Percentiles rank a stretch among this genome's conserved stretches.
These are phyloP conservation scores for Microdochium paspali DNA, from an alignment of 2,329 filamentous ascomycete genomes.

Conservation along the genomic window DNA sequence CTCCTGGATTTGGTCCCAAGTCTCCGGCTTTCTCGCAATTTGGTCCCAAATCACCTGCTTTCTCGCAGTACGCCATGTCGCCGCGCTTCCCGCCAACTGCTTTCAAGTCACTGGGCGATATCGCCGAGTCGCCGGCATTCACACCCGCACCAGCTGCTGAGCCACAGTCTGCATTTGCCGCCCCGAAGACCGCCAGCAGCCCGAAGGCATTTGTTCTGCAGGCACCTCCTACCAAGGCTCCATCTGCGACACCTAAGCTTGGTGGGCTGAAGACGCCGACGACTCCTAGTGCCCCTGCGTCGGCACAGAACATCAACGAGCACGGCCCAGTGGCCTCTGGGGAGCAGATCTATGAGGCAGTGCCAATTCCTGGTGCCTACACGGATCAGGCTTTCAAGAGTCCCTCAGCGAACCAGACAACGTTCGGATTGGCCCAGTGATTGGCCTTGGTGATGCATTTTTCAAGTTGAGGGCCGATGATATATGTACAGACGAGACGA, in stretches of 20 bases:
- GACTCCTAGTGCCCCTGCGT: slow-evolving; percentile 25
- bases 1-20: slow-evolving; percentile 74
- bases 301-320: slow-evolving; percentile 38
- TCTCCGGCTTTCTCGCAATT: slow-evolving; percentile 53
- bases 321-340: slow-evolving; percentile 65
- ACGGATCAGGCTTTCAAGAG: slow-evolving; percentile 43
- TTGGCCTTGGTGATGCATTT: background rate
- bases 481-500: slow-evolving; percentile 3
- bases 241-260: slow-evolving; percentile 65
- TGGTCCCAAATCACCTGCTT: slow-evolving; percentile 56
- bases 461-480: slow-evolving; percentile 1
- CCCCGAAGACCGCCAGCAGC: slow-evolving; percentile 4
- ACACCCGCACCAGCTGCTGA: slow-evolving; percentile 49
- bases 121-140: slow-evolving; percentile 35
- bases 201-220: slow-evolving; percentile 73
- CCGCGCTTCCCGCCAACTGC: slow-evolving; percentile 50
- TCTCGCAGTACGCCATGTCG: slow-evolving; percentile 44
- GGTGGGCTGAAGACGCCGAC: slow-evolving; percentile 49
- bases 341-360: slow-evolving; percentile 75
- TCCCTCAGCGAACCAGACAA: slow-evolving; percentile 34
- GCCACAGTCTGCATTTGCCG: slow-evolving; percentile 52
- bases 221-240: slow-evolving; percentile 70
- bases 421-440: slow-evolving; percentile 27
- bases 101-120: slow-evolving; percentile 40
- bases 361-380: slow-evolving; percentile 86